phyloP scores from a whole-genome alignment of 495 filamentous ascomycete genomes.

The Aspergillus ostianus region DNA sequence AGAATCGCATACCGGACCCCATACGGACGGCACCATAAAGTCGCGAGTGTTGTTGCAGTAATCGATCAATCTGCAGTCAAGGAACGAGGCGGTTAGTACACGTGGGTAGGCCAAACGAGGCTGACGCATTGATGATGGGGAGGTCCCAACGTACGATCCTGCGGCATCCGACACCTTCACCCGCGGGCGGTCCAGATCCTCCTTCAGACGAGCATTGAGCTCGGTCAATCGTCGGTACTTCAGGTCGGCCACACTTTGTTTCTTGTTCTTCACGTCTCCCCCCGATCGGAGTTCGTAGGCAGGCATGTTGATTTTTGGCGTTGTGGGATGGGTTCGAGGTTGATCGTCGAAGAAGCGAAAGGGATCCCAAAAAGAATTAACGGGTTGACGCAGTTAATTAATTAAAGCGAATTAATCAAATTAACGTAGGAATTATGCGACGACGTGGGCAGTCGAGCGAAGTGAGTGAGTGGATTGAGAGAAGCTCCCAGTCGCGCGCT shows the following conservation, averaged over 20 bases:
- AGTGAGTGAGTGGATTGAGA: not conserved
- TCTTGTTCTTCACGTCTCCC: conserved; percentile 85
- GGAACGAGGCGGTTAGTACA: conserved; percentile 22
- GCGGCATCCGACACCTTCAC: conserved; percentile 94
- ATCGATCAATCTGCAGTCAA: conserved; percentile 73
- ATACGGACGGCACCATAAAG: conserved; percentile 97
- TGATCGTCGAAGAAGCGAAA: not conserved
- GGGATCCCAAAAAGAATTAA: not conserved
- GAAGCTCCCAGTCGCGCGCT: not conserved
- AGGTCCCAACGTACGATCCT: conserved; percentile 67
- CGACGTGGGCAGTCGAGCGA: not conserved
- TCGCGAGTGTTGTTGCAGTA: conserved; percentile 97
- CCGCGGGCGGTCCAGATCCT: conserved; percentile 90
- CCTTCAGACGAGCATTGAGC: conserved; percentile 88
- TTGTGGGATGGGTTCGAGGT: conserved; percentile 4
- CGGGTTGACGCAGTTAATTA: not conserved
- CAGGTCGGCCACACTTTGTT: conserved; percentile 97
- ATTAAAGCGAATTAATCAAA: conserved; percentile 7
- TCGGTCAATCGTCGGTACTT: conserved; percentile 95
- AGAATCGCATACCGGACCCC: conserved; percentile 73
- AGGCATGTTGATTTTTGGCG: conserved; percentile 36
- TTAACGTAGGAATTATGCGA: conserved; percentile 4
- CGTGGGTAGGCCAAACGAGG: conserved; percentile 10
- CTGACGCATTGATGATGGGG: conserved; percentile 5
- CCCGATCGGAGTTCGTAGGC: conserved; percentile 57